Percentiles rank a stretch among this genome's conserved stretches.
Conservation (phyloP, 164 flowering plant species). For the Tetracentron sinense region DNA sequence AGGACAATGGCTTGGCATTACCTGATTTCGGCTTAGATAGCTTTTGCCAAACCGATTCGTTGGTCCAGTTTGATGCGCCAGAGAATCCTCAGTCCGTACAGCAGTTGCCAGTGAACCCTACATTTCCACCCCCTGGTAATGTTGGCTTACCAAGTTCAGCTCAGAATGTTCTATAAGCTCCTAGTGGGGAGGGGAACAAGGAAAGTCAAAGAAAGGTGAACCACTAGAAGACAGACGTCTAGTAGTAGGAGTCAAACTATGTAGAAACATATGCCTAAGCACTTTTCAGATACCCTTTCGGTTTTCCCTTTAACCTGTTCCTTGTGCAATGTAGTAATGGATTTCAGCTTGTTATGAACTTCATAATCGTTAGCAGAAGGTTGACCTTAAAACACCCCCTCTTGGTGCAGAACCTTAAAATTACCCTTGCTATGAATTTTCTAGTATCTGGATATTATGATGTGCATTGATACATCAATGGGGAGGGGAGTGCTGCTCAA, state of each 20-base stretch:
- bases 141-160: conserved; percentile 18
- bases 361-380: too few relatives aligned
- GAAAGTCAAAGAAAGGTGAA: conserved; percentile 7
- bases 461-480: too few relatives aligned
- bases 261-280: too few relatives aligned
- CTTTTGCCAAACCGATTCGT: conserved; percentile 17
- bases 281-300: too few relatives aligned
- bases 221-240: neutral
- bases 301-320: too few relatives aligned
- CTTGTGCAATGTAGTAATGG: too few relatives aligned
- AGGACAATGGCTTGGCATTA: conserved; percentile 5
- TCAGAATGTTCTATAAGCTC: conserved; percentile 11
- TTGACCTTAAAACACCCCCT: too few relatives aligned
- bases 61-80: conserved; percentile 13
- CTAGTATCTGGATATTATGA: too few relatives aligned
- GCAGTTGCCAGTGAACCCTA: conserved; percentile 12
- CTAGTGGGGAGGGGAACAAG: conserved; percentile 11
- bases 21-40: conserved; percentile 17
- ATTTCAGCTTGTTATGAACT: too few relatives aligned
- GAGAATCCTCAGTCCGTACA: conserved; percentile 12
- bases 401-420: too few relatives aligned
- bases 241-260: neutral
- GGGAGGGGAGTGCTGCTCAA: too few relatives aligned
- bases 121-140: conserved; percentile 11
- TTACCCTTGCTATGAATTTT: too few relatives aligned